Evolutionary conservation across 306 rosid genomes (phyloP).

Genomic region (Cicer cuneatum): DNA sequence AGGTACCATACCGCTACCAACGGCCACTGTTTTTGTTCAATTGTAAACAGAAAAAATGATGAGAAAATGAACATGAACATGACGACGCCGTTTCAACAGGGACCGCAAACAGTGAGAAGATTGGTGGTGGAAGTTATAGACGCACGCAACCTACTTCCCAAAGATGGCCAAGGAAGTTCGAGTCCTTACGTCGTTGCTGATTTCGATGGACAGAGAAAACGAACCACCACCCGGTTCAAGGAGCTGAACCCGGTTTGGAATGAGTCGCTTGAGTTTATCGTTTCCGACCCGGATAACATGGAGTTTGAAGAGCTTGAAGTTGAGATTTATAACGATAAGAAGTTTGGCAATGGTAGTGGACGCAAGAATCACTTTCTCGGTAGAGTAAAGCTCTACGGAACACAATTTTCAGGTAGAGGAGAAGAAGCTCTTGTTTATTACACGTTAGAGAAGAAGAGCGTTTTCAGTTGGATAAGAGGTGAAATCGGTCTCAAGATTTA

Average conservation of each 20-base stretch:
- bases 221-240: constrained; percentile 72
- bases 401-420: constrained; percentile 72
- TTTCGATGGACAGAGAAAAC: constrained; percentile 86
- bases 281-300: constrained; percentile 86
- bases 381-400: constrained; percentile 77
- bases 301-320: constrained; percentile 87
- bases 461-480: constrained; percentile 86
- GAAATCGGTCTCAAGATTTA: constrained; percentile 79
- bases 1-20: constrained; percentile 51
- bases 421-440: constrained; percentile 70
- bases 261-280: constrained; percentile 74
- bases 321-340: constrained; percentile 87
- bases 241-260: constrained; percentile 89
- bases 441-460: constrained; percentile 86
- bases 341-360: constrained; percentile 68
- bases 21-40: constrained; percentile 44
- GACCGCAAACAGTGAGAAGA: constrained; percentile 54
- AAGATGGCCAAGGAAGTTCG: constrained; percentile 95
- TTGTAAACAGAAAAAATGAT: constrained; percentile 35
- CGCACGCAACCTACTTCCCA: constrained; percentile 88
- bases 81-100: constrained; percentile 64
- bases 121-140: constrained; percentile 75
- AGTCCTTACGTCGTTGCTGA: constrained; percentile 86
- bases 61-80: constrained; percentile 47
- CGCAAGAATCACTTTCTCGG: constrained; percentile 89